Percentiles rank a stretch among this genome's conserved stretches.
phyloP scores from a whole-genome alignment of 352 stramenopile species.

The Globisporangium spinosum region DNA sequence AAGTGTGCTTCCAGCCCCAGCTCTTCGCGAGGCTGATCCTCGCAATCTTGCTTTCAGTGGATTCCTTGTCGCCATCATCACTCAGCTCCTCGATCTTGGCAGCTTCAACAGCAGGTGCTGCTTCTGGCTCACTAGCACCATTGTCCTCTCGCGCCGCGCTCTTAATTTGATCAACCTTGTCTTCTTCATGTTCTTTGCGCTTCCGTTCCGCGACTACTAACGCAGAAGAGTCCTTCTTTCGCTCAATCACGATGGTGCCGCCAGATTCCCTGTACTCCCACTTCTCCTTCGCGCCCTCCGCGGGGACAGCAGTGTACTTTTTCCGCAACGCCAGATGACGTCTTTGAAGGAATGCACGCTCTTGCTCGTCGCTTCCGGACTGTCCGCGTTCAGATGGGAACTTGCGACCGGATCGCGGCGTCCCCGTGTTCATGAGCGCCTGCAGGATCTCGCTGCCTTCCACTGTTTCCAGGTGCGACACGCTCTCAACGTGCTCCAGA shows the following conservation, averaged over 20 bases:
- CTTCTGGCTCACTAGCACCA: neutral
- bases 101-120: neutral
- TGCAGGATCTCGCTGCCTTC: constrained; percentile 63
- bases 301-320: constrained; percentile 30
- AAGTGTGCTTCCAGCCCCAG: constrained; percentile 33
- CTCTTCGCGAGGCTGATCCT: constrained; percentile 33
- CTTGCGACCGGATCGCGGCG: constrained; percentile 35
- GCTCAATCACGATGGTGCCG: constrained; percentile 17
- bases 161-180: neutral
- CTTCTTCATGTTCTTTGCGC: neutral
- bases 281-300: constrained; percentile 19
- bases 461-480: constrained; percentile 47
- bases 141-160: neutral
- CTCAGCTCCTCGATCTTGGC: constrained; percentile 11
- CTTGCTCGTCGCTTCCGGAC: constrained; percentile 45
- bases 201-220: neutral
- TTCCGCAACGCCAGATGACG: constrained; percentile 41
- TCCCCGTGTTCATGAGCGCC: constrained; percentile 38
- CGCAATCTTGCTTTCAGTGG: constrained; percentile 29
- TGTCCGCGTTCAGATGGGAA: constrained; percentile 50
- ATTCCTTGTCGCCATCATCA: constrained; percentile 18
- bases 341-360: constrained; percentile 41
- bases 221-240: constrained; percentile 16
- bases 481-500: constrained; percentile 31
- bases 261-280: constrained; percentile 18